Evolutionary conservation across 2,329 filamentous ascomycete species (phyloP), one percentile per base, ranked within the genome.

Genomic region (Chrysosporium queenslandicum): DNA sequence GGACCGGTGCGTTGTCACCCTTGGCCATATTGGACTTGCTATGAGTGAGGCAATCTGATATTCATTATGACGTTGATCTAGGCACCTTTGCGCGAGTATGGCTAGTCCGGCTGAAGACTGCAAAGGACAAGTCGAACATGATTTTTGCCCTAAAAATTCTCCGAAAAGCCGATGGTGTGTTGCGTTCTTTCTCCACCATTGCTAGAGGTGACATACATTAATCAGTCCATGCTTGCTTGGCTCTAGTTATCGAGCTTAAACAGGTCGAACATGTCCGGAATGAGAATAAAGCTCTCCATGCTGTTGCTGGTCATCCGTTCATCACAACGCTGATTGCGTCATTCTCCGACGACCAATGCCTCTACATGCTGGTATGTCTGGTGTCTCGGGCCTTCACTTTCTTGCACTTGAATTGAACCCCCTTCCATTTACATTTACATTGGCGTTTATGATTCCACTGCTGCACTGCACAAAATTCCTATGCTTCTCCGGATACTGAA

Each of bases 221-320:
- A 34, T 12, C 32, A 34, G 12, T 3, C n/a, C 11, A 8, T 14
- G 4, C 11, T 34, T 42, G 9, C 29, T 52, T n/a, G 21, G 16
- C 45, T 30, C 46, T 54, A 74, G 74, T 76, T 50, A 73, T 76
- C 61, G 78, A 80, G 54, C 68, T 83, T 60, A 83, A 84, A 71
- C 81, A 84, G 61, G 79, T 84, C 56, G 81, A 83, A 68, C 81
- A 83, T 68, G 80, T 83, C 45, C 77, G 79, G 58, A 83, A 83
- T 67, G 81, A 84, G 69, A 76, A 80, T 59, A 81, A 79, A 59
- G 76, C 81, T 32, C 75, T 84, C 18, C 76, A 77, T 30, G 76
- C 77, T 34, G 80, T 83, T 36, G 76, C 79, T 30, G 81, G 79
- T 2, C 78, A 83, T 58, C 81, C 81, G 21, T 83, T 83, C 64